Evolutionary conservation across 73 alveolate species (phyloP).

Genomic region (Halteria grandinella): DNA sequence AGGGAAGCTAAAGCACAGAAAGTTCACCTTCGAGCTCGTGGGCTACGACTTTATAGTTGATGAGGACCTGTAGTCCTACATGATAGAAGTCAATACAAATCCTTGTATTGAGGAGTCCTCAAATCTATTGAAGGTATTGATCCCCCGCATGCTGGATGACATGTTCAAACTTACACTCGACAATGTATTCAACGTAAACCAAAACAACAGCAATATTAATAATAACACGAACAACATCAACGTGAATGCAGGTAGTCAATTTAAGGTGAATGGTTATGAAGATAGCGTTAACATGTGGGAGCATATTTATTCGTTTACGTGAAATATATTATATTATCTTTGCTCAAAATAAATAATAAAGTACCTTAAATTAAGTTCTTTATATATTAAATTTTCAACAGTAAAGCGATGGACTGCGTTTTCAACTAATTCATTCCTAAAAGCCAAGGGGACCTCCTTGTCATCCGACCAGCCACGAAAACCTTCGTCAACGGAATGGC

Average conservation of each 20-base stretch:
- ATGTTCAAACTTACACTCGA: slow-evolving; percentile 73
- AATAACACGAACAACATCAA: background rate
- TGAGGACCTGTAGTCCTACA: slow-evolving; percentile 20
- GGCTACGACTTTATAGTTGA: slow-evolving; percentile 62
- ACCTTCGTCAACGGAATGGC: slow-evolving; percentile 33
- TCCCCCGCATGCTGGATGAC: slow-evolving; percentile 71
- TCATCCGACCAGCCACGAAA: slow-evolving; percentile 7
- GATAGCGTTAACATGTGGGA: slow-evolving; percentile 47
- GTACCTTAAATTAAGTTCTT: background rate
- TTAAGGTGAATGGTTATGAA: slow-evolving; percentile 1
- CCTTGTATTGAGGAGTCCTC: slow-evolving; percentile 59
- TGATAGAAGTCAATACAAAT: slow-evolving; percentile 54
- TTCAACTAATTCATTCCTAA: slow-evolving; percentile 21
- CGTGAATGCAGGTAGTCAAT: background rate
- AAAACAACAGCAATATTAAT: slow-evolving; percentile 1
- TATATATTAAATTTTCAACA: no score
- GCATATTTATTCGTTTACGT: no score
- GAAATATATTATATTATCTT: no score
- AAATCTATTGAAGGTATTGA: slow-evolving; percentile 16
- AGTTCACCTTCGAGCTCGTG: slow-evolving; percentile 31
- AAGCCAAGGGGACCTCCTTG: background rate
- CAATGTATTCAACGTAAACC: slow-evolving; percentile 51
- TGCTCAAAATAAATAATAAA: no score
- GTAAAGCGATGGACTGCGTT: background rate
- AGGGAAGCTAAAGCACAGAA: slow-evolving; percentile 48